Base-by-base conservation (phyloP, 139 green algal species). In the Diplosphaera chodatii region DNA sequence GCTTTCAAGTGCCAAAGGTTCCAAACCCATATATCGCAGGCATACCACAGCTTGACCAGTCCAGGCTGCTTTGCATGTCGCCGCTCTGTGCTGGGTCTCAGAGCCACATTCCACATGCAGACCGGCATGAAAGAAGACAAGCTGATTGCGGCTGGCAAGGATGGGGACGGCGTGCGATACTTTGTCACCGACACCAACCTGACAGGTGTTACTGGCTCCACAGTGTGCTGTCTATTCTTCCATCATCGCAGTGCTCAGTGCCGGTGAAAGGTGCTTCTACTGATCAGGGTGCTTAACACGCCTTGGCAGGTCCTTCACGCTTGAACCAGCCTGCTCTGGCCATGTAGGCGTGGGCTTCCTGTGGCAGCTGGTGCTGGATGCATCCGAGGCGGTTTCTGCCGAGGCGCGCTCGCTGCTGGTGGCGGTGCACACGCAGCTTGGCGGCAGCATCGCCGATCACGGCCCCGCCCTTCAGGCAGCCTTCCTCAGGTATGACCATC, bases 321-420 rank as follows among this genome's bases (percentile, higher is more conserved):
- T n/a, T 63, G 25, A n/a, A 28, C 8, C 23, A 63, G 55, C 22
- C 55, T 28, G 55, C 10, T 8, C 55, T 63, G 55, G 10, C 10
- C 56, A 32, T 41, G 30, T 74, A 80, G 78, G 82, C 16, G 18
- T 83, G 48, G 41, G 71, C 29, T 88, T 82, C 59, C 29, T 87
- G 63, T 90, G 85, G 85, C 33, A 66, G 8, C 72, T 90, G 40
- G 84, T 74, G 16, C 70, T 90, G 40, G 69, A 79, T 55, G 74
- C 64, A 31, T 30, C 67, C 32, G 40, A 71, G 1, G 1, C 22
- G 5, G 55, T 72, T 2, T 71, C 86, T 3, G 67, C 74, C 2
- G 8, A 71, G 15, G 76, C 78, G 4, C 71, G 21, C 4, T 2
- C 41, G 21, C 31, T 70, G 30, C 79, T 84, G 56, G 67, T 81